These are phyloP conservation scores for Ogataea glucozyma DNA, from an alignment of 805 yeast species.

Conservation along the genomic window DNA sequence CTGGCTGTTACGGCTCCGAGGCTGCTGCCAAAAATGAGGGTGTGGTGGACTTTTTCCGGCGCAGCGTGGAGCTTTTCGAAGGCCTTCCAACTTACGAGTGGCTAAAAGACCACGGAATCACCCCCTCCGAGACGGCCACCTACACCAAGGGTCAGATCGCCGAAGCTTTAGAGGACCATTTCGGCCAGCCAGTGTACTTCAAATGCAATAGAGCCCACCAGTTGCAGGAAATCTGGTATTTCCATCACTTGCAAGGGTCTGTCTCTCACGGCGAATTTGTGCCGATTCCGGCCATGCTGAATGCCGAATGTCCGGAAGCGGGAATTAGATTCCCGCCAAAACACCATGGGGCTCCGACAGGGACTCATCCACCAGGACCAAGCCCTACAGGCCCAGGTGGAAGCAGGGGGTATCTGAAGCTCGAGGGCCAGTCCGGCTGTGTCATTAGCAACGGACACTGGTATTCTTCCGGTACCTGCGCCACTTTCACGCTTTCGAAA, in stretches of 20 bases:
- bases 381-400: constrained; percentile 36
- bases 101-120: constrained; percentile 66
- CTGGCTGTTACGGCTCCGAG: constrained; percentile 58
- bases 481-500: constrained; percentile 60
- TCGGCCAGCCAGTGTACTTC: constrained; percentile 59
- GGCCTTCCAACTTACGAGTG: constrained; percentile 67
- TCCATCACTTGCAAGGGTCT: constrained; percentile 72
- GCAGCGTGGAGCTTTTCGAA: constrained; percentile 58
- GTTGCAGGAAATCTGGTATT: constrained; percentile 76
- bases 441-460: constrained; percentile 84
- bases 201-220: constrained; percentile 57
- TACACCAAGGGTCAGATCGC: constrained; percentile 59
- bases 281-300: constrained; percentile 58
- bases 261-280: constrained; percentile 63
- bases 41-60: constrained; percentile 70
- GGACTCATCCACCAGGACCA: constrained; percentile 27
- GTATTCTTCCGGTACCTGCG: constrained; percentile 84
- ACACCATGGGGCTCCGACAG: constrained; percentile 33
- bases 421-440: constrained; percentile 64
- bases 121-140: constrained; percentile 58
- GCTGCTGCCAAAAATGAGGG: constrained; percentile 34
- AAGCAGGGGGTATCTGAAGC: constrained; percentile 47
- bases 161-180: constrained; percentile 49
- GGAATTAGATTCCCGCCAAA: constrained; percentile 80
- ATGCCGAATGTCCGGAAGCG: constrained; percentile 63